These are phyloP conservation scores for Teratosphaeria pseudoeucalypti DNA, from an alignment of 2,329 filamentous ascomycete species.

Conservation along the genomic window DNA sequence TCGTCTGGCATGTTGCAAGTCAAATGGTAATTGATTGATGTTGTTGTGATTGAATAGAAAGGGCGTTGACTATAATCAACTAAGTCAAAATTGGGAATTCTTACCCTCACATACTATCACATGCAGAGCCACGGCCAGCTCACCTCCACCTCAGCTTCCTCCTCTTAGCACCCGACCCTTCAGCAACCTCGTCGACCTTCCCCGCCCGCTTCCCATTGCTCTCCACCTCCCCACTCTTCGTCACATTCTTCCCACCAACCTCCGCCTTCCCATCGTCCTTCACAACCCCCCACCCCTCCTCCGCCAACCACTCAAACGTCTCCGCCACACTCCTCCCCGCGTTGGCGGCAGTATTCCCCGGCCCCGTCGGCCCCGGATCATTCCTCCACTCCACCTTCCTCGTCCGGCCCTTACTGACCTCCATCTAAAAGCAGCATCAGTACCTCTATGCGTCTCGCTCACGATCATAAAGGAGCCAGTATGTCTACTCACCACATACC, in stretches of 20 bases:
- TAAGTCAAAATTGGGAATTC: background rate
- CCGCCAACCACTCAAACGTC: conserved; percentile 38
- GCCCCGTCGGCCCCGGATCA: conserved; percentile 43
- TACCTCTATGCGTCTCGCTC: too few relatives aligned
- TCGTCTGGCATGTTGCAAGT: too few relatives aligned
- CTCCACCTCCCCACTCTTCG: background rate
- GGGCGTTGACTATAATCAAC: background rate
- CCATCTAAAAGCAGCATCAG: conserved; percentile 24
- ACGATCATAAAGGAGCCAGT: too few relatives aligned
- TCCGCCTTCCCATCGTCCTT: background rate
- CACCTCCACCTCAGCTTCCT: background rate
- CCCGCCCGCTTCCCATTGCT: background rate
- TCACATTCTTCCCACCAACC: background rate
- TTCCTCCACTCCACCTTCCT: conserved; percentile 35
- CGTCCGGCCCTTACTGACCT: conserved; percentile 44
- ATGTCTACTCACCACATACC: conserved; percentile 29
- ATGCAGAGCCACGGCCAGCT: background rate
- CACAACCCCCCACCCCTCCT: conserved; percentile 39
- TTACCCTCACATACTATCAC: background rate
- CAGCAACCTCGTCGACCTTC: background rate
- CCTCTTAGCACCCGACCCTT: background rate
- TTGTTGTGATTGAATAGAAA: background rate
- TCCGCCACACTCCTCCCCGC: conserved; percentile 34
- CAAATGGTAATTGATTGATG: too few relatives aligned
- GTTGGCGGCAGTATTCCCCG: conserved; percentile 33